Evolutionary conservation across 805 yeast species (phyloP).

Genomic region (Candida tammaniensis): DNA sequence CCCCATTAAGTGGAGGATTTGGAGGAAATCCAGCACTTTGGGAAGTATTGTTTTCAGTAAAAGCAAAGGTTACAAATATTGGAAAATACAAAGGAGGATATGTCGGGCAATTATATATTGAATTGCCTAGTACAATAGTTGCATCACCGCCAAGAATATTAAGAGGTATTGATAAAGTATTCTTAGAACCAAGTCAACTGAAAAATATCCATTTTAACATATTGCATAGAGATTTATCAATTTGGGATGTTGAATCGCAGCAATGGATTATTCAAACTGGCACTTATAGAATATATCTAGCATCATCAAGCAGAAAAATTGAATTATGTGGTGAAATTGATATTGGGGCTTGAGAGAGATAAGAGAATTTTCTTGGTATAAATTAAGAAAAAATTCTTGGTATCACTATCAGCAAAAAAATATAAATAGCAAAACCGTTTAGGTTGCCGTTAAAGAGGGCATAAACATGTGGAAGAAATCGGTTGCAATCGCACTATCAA

Average conservation of each 20-base stretch:
- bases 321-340: slow-evolving; percentile 47
- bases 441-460: too few relatives aligned
- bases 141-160: slow-evolving; percentile 52
- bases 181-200: slow-evolving; percentile 39
- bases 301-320: slow-evolving; percentile 46
- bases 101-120: slow-evolving; percentile 54
- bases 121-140: slow-evolving; percentile 45
- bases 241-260: slow-evolving; percentile 54
- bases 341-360: slow-evolving; percentile 21
- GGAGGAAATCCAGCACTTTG: slow-evolving; percentile 64
- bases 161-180: slow-evolving; percentile 57
- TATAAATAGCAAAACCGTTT: too few relatives aligned
- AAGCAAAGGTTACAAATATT: slow-evolving; percentile 45
- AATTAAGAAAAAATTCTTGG: too few relatives aligned
- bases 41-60: slow-evolving; percentile 48
- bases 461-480: too few relatives aligned
- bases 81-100: slow-evolving; percentile 47
- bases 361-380: not conserved
- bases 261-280: slow-evolving; percentile 62
- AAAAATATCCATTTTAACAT: slow-evolving; percentile 41
- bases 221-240: slow-evolving; percentile 50
- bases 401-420: too few relatives aligned
- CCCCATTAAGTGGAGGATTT: slow-evolving; percentile 47
- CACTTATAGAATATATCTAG: slow-evolving; percentile 48
- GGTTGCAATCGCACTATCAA: too few relatives aligned